Evolutionary conservation across 106 monocot species (phyloP), one percentile per base, ranked within the genome.

Genomic region (Acanthochlamys bracteata): DNA sequence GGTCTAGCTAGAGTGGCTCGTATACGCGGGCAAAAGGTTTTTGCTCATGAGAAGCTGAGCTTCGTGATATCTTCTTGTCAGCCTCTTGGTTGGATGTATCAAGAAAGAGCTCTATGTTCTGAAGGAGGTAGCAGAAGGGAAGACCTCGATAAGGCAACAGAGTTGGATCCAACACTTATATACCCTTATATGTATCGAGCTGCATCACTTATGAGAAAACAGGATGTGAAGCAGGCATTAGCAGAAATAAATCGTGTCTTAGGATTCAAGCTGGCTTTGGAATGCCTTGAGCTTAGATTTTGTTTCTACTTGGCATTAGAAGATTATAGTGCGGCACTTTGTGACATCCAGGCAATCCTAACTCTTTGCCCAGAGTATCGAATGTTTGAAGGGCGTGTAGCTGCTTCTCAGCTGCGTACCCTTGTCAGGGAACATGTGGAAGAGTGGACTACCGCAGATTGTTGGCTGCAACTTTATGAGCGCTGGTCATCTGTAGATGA

Each of bases 171-270:
- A 4, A 88, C 91, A 39, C 76, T 98, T 20, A 75, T 80, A 39
- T 92, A 92, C 60, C 98, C 98, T 63, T 98, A 98, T 75, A 98
- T 98, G 98, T 89, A 88, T 79, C 85, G 92, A 55, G 91, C 98
- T 23, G 74, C 85, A 57, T 78, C 64, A 23, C 75, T 92, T 41
- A 85, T 92, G 83, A 88, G 82, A 77, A 88, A 85, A 25, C 83
- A 86, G 65, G 74, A 81, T 73, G 77, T 85, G 13, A 69, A 88
- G 60, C 80, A 71, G 66, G 98, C 98, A 42, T 65, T 98, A 17
- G 71, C 56, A 1, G 98, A 98, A 71, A 79, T 98, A 20, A 98
- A 98, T 49, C 85, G 85, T 27, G 27, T 98, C 61, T 49, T 98
- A 33, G 98, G 92, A 10, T 98, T 98, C 52, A 92, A 92, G 59